Evolutionary conservation across 495 filamentous ascomycete genomes (phyloP).

Genomic region (Penicillium coprophilum): DNA sequence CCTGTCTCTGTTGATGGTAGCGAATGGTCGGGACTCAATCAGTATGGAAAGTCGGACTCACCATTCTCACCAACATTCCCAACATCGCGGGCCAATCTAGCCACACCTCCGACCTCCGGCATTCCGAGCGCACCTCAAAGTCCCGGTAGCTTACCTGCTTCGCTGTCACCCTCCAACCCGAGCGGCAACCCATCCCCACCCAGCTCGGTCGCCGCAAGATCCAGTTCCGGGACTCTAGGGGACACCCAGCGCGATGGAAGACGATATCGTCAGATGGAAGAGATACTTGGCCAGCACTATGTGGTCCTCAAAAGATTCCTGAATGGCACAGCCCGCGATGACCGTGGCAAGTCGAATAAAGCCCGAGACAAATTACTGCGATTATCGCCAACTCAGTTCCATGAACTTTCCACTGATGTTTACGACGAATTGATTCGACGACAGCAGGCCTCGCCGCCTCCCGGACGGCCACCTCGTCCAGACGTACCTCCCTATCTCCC

Average conservation of each 20-base stretch:
- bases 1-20: slow-evolving; percentile 80
- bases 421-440: slow-evolving; percentile 92
- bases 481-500: slow-evolving; percentile 69
- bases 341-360: slow-evolving; percentile 76
- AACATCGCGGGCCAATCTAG: slow-evolving; percentile 60
- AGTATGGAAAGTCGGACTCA: slow-evolving; percentile 63
- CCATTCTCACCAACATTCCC: slow-evolving; percentile 52
- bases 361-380: slow-evolving; percentile 91
- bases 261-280: slow-evolving; percentile 60
- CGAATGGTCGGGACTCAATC: slow-evolving; percentile 82
- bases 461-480: slow-evolving; percentile 51
- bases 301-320: slow-evolving; percentile 75
- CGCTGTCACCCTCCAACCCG: slow-evolving; percentile 31
- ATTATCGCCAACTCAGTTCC: slow-evolving; percentile 87
- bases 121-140: slow-evolving; percentile 53
- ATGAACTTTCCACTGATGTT: slow-evolving; percentile 95
- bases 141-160: slow-evolving; percentile 51
- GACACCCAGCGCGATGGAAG: slow-evolving; percentile 57
- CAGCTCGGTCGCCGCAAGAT: slow-evolving; percentile 74
- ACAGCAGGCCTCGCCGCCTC: slow-evolving; percentile 62
- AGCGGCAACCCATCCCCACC: slow-evolving; percentile 79
- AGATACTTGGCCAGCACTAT: slow-evolving; percentile 78
- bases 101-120: slow-evolving; percentile 69
- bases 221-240: slow-evolving; percentile 66
- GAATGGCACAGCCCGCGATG: slow-evolving; percentile 64